A percentile compares a stretch with the other conserved stretches of the same genome.
These are phyloP conservation scores for Chalciporus sp. DNA, from an alignment of 1,284 basidiomycete species.

Conservation along the genomic window DNA sequence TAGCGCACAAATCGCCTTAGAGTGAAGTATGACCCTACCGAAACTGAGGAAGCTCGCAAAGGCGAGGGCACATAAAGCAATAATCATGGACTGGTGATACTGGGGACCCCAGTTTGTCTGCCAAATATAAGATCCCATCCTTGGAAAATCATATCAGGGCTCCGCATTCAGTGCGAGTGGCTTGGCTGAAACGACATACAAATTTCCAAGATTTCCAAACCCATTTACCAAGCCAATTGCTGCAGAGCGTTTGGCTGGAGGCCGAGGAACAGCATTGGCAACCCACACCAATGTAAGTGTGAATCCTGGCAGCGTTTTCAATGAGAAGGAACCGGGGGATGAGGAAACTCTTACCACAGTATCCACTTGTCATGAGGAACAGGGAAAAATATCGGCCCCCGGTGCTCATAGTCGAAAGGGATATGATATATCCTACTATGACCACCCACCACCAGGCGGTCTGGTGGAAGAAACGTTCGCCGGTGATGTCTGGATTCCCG, in stretches of 20 bases:
- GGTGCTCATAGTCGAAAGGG: conserved; percentile 53
- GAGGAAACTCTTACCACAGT: conserved; percentile 44
- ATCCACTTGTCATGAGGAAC: conserved; percentile 66
- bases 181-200: conserved; percentile 34
- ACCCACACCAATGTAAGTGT: conserved; percentile 67
- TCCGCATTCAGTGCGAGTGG: not conserved
- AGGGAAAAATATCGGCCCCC: conserved; percentile 64
- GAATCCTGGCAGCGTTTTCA: conserved; percentile 45
- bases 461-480: conserved; percentile 72
- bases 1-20: conserved; percentile 1
- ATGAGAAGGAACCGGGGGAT: not conserved
- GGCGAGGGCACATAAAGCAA: conserved; percentile 45
- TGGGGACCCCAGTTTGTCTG: conserved; percentile 49
- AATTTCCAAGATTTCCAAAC: conserved; percentile 34
- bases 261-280: conserved; percentile 62
- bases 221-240: conserved; percentile 43
- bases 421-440: conserved; percentile 66
- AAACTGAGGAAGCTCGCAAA: conserved; percentile 42
- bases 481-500: conserved; percentile 48
- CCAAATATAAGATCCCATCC: conserved; percentile 58
- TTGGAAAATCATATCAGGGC: conserved; percentile 14
- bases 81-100: conserved; percentile 57
- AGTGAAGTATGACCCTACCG: conserved; percentile 30
- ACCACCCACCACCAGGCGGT: conserved; percentile 59
- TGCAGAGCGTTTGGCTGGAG: conserved; percentile 59